Percentiles rank a stretch among this genome's conserved stretches.
Conservation (phyloP, 2,329 filamentous ascomycete species). For the Diaporthe aspalathi region DNA sequence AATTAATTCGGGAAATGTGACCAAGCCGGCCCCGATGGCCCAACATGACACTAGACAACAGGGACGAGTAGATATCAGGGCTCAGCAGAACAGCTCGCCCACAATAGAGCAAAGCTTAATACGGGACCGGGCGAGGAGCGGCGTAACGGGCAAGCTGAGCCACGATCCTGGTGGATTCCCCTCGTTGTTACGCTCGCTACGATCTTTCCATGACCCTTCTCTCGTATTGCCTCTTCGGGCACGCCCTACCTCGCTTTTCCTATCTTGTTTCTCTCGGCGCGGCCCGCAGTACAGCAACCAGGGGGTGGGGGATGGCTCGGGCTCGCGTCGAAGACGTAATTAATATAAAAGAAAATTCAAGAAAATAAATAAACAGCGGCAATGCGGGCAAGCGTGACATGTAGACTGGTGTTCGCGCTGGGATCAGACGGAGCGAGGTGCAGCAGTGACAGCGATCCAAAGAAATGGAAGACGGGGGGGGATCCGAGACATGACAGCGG, state of each 20-base stretch:
- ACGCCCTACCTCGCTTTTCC: background rate
- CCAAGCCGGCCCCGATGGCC: conserved; percentile 8
- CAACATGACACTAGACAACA: conserved; percentile 4
- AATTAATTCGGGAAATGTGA: background rate
- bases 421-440: background rate
- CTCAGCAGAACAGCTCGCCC: background rate
- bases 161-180: conserved; percentile 21
- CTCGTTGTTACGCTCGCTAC: background rate
- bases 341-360: too few species aligned
- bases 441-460: background rate
- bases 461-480: background rate
- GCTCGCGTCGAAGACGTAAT: background rate
- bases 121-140: background rate
- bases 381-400: background rate
- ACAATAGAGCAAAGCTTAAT: background rate
- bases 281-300: background rate
- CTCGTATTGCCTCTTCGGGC: background rate
- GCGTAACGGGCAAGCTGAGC: conserved; percentile 21
- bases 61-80: background rate
- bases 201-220: background rate
- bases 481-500: conserved; percentile 18
- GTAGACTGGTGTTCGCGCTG: too few species aligned
- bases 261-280: background rate
- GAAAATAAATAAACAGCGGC: too few species aligned
- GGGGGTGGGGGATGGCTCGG: too few species aligned